phyloP scores from a whole-genome alignment of 2,329 filamentous ascomycete species.

The Cercospora beticola region DNA sequence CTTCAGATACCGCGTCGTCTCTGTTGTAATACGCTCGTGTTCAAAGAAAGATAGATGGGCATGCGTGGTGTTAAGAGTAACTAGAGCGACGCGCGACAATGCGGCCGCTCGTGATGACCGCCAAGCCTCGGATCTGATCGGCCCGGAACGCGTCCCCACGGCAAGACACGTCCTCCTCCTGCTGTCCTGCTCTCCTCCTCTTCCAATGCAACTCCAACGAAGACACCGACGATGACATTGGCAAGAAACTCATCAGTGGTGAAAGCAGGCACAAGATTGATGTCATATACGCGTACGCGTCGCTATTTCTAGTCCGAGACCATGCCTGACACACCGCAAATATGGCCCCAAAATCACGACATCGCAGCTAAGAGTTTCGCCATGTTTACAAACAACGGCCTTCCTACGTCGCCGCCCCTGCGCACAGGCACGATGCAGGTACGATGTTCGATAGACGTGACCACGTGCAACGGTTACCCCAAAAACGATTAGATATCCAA shows the following conservation, averaged over 20 bases:
- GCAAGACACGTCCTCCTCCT: not conserved
- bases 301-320: not conserved
- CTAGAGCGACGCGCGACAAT: too few species aligned
- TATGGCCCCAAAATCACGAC: not conserved
- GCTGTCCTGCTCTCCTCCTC: not conserved
- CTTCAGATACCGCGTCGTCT: too few species aligned
- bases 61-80: too few species aligned
- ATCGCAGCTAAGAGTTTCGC: constrained; percentile 6
- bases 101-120: not conserved
- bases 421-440: not conserved
- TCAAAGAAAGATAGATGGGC: too few species aligned
- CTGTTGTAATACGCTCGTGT: too few species aligned
- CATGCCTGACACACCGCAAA: not conserved
- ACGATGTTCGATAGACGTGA: not conserved
- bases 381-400: not conserved
- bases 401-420: not conserved
- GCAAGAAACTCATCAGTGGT: not conserved
- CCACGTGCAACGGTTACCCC: not conserved
- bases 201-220: not conserved
- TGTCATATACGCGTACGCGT: not conserved
- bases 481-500: not conserved
- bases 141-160: not conserved
- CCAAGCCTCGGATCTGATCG: not conserved
- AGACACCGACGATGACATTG: not conserved
- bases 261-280: not conserved